Conservation (phyloP, 2,329 filamentous ascomycete genomes). For the Penicillium sp. region DNA sequence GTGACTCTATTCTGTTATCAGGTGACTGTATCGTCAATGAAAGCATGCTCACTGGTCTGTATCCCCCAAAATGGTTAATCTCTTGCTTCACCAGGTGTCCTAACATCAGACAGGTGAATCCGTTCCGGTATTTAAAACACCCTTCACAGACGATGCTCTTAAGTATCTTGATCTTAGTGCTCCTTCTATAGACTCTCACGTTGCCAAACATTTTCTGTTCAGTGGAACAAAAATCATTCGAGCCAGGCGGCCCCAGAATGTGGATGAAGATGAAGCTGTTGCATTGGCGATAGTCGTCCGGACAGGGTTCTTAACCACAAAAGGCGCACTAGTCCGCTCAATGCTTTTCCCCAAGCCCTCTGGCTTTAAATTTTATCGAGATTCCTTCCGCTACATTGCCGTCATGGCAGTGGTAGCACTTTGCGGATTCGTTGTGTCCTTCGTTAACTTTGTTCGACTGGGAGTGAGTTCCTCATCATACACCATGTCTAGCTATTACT, state of each 20-base stretch:
- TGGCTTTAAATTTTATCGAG: conserved; percentile 96
- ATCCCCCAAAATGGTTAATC: background rate
- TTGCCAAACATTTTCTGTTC: conserved; percentile 87
- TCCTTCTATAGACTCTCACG: conserved; percentile 75
- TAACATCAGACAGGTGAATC: conserved; percentile 66
- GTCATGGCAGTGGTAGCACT: conserved; percentile 88
- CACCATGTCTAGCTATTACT: conserved; percentile 13
- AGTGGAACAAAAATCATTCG: conserved; percentile 94
- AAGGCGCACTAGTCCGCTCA: conserved; percentile 88
- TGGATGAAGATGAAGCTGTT: conserved; percentile 80
- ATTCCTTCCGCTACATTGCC: conserved; percentile 95
- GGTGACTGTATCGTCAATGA: conserved; percentile 99
- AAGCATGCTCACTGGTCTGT: conserved; percentile 83
- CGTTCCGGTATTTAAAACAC: conserved; percentile 89
- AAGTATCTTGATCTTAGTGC: conserved; percentile 71
- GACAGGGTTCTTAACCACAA: conserved; percentile 96
- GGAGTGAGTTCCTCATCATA: conserved; percentile 43
- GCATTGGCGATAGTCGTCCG: conserved; percentile 88
- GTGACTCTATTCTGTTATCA: conserved; percentile 83
- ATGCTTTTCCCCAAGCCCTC: conserved; percentile 99
- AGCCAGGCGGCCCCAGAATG: conserved; percentile 81
- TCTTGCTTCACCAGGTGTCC: background rate
- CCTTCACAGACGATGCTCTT: conserved; percentile 78
- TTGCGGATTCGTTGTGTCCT: conserved; percentile 83
- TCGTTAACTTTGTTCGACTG: conserved; percentile 88